Evolutionary conservation across 176 grass and related monocot genomes (phyloP).

Genomic region (Zoysia pacifica): DNA sequence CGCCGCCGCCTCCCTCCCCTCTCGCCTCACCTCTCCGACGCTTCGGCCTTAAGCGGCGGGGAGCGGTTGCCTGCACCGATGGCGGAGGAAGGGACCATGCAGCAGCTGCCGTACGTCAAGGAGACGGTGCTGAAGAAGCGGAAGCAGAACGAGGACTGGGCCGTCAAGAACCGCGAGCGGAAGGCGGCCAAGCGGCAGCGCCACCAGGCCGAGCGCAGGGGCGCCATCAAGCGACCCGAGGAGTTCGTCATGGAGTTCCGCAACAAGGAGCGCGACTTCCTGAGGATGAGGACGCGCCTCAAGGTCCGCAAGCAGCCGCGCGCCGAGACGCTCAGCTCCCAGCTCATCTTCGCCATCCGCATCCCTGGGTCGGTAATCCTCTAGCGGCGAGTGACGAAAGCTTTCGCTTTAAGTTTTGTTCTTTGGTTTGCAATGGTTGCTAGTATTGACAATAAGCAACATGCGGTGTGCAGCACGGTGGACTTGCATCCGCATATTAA

Average conservation of each 20-base stretch:
- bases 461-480: constrained; percentile 45
- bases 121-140: constrained; percentile 91
- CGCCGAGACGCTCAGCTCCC: constrained; percentile 48
- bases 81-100: constrained; percentile 50
- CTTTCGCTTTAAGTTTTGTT: neutral
- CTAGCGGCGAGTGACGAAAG: neutral
- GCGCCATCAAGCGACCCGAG: constrained; percentile 70
- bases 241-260: constrained; percentile 86
- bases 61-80: constrained; percentile 7
- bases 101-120: constrained; percentile 54
- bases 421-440: neutral
- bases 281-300: constrained; percentile 67
- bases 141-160: constrained; percentile 86
- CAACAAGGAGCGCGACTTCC: constrained; percentile 77
- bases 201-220: constrained; percentile 45
- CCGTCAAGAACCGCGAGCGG: constrained; percentile 63
- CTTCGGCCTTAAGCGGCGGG: neutral
- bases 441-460: neutral
- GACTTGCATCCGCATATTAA: constrained; percentile 80
- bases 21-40: neutral
- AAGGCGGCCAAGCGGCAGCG: constrained; percentile 49
- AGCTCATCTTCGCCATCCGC: constrained; percentile 81
- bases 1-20: neutral
- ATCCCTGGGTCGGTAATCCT: constrained; percentile 65
- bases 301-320: constrained; percentile 56